These are phyloP conservation scores for Trichoderma hamatum DNA, from an alignment of 2,329 filamentous ascomycete species.

Conservation along the genomic window DNA sequence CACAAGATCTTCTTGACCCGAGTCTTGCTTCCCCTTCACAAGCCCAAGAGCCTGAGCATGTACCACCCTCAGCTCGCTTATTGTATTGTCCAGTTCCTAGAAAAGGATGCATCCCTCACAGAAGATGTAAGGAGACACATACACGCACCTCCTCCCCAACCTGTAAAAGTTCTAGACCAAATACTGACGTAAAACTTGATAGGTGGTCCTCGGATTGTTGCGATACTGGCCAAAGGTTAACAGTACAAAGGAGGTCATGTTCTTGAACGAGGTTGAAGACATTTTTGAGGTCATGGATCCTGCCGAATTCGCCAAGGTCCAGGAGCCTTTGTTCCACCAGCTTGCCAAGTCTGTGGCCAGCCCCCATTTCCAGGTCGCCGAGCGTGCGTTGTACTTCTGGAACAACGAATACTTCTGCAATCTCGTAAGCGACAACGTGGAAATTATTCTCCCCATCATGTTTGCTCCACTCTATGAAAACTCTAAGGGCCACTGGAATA, in stretches of 20 bases:
- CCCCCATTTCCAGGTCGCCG: constrained; percentile 97
- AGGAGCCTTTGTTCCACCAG: constrained; percentile 96
- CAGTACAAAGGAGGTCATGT: constrained; percentile 99
- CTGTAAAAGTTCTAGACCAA: neutral
- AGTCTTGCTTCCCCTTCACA: constrained; percentile 91
- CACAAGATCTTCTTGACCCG: constrained; percentile 97
- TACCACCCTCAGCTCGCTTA: constrained; percentile 98
- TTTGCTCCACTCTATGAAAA: constrained; percentile 98
- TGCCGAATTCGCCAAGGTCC: constrained; percentile 96
- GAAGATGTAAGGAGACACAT: constrained; percentile 73
- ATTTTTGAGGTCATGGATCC: constrained; percentile 99
- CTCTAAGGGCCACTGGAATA: constrained; percentile 98
- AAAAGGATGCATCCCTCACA: constrained; percentile 95
- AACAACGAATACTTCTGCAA: constrained; percentile 99
- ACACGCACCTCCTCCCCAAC: neutral
- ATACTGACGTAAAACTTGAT: neutral
- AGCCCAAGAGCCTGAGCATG: constrained; percentile 99
- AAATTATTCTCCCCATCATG: constrained; percentile 98
- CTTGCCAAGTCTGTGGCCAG: constrained; percentile 97
- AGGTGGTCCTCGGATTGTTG: constrained; percentile 91
- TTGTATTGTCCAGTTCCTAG: constrained; percentile 97
- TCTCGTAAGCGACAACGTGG: constrained; percentile 96
- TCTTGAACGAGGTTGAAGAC: constrained; percentile 97
- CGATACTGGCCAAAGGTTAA: constrained; percentile 99
- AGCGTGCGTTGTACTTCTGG: constrained; percentile 98